Base-by-base conservation (phyloP, 148 eudicot species). In the Chenopodium album region DNA sequence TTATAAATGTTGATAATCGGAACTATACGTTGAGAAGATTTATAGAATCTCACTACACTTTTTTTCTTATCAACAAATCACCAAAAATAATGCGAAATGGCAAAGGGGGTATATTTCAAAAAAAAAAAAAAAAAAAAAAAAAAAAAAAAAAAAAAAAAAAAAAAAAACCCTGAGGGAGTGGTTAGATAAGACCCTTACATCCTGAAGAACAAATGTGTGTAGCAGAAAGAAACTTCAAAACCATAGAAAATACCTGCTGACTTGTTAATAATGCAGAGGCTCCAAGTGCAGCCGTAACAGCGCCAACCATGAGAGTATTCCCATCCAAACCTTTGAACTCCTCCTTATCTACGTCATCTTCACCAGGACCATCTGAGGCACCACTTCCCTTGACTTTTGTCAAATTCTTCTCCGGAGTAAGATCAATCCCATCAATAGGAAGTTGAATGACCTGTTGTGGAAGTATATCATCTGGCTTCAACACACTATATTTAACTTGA, bases 201-300 rank as follows among this genome's bases (percentile, higher is more conserved):
- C 26, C 37, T 19, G 66, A 72, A 37, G 37, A 68, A 0, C 2
- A 28, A 29, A 29, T 28, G 16, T 3, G 44, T 23, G 14, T 22
- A n/a, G n/a, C 22, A 77, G 52, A 9, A 65, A 63, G 34, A 29
- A 62, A 9, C 76, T 79, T 74, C 62, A 73, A 44, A 85, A 52
- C 78, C 14, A 74, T 46, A 62, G 29, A 28, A 47, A 69, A 71
- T 87, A 95, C 99, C 94, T 87, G 89, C 79, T 94, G 90, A 79
- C 84, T 85, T 78, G 80, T 85, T 63, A 94, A 76, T 47, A 96
- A 73, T 72, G 98, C 93, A 82, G 99, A 89, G 80, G 99, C 97
- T 31, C 99, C 99, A 60, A 96, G 80, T 74, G 99, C 95, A 85
- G 99, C 97, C 37, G 99, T 90, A 72, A 94, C 92, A 83, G 95